Evolutionary conservation across 2,329 filamentous ascomycete species (phyloP).

Genomic region (Pestalotiopsis sp.): DNA sequence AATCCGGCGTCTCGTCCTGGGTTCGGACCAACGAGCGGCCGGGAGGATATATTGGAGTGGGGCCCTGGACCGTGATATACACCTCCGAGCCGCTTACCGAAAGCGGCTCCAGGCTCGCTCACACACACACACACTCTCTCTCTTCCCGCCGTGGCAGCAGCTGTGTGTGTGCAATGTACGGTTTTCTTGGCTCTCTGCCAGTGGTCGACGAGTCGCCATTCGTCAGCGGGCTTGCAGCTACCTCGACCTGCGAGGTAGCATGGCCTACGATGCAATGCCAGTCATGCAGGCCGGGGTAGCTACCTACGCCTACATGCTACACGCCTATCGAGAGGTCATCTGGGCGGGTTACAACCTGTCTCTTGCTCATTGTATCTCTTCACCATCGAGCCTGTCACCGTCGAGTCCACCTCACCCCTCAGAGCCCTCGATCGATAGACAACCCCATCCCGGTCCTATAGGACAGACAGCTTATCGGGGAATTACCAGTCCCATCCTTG

Average conservation of each 20-base stretch:
- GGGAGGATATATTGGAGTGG: neutral
- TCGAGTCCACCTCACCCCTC: neutral
- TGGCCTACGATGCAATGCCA: neutral
- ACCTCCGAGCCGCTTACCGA: conserved; percentile 10
- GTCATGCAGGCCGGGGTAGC: neutral
- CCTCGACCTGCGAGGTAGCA: neutral
- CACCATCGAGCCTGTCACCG: neutral
- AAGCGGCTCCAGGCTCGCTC: neutral
- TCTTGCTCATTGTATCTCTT: no score
- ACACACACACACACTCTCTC: neutral
- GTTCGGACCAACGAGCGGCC: neutral
- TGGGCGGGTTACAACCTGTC: neutral
- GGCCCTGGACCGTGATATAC: neutral
- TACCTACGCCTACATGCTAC: neutral
- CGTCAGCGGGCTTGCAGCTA: neutral
- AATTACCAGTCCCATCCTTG: neutral
- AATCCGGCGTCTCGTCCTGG: conserved; percentile 7
- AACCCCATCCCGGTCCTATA: neutral
- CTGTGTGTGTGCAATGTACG: neutral
- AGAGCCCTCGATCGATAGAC: neutral
- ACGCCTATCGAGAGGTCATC: neutral
- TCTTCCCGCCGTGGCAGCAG: neutral
- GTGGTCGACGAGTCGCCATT: neutral
- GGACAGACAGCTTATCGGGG: neutral
- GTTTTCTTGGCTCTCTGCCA: neutral